Evolutionary conservation across 352 stramenopile species (phyloP), one percentile per base, ranked within the genome.

Genomic region (Globisporangium nunn): DNA sequence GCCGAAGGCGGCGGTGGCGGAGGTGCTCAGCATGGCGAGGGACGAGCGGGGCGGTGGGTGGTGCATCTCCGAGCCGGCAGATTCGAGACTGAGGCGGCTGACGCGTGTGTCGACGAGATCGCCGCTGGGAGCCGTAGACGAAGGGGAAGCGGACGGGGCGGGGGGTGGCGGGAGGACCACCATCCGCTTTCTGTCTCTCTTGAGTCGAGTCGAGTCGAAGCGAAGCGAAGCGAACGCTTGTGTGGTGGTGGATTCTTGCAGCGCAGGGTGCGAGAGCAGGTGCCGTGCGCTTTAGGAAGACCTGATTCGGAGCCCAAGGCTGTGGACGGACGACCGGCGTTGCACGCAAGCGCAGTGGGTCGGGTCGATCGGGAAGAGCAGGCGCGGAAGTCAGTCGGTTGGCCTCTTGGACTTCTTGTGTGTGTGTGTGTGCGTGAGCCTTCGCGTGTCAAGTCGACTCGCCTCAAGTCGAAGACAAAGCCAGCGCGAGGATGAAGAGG

Each of bases 81-180:
- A 59, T 59, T 59, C 31, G 45, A 59, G 54, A 59, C 43, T 59
- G 54, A 46, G 45, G 37, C 37, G 37, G 11, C 37, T 43, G 54
- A 53, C 37, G 45, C n/a, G 46, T 31, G 33, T 2, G 54, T 30
- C n/a, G 41, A 33, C 15, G 53, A 39, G 14, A 17, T 35, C 12
- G 51, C 30, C 18, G 28, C 37, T 12, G 37, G 37, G 37, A 43
- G 37, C 11, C 37, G 37, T 43, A 43, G 37, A 43, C 37, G 37
- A 43, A 43, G 37, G 37, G 37, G 37, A 17, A 10, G 37, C 37
- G 37, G 37, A 43, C 37, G 37, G 37, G 37, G 7, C 37, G 37
- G 37, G 0, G 2, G 37, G 17, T 17, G 37, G 37, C 37, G 37
- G 17, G 37, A 43, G 37, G 37, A 15, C 37, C 37, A 43, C 37